A percentile compares a stretch with the other conserved stretches of the same genome.
Conservation (phyloP, 2,329 filamentous ascomycete species). For the Aspergillus japonicus region DNA sequence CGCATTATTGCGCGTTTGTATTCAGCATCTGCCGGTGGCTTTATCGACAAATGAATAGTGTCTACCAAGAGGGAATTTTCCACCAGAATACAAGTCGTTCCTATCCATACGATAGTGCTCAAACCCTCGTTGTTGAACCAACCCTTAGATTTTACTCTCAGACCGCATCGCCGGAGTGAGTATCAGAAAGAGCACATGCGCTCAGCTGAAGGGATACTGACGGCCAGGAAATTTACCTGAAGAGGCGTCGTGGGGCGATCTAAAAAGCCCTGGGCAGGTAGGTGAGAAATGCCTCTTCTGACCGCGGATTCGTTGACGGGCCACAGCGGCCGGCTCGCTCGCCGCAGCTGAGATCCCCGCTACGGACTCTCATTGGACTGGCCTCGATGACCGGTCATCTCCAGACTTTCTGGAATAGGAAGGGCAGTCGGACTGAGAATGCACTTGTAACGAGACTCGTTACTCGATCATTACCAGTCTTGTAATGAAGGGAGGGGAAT, state of each 20-base stretch:
- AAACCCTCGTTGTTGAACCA: not conserved
- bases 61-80: not conserved
- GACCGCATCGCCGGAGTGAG: not conserved
- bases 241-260: constrained; percentile 29
- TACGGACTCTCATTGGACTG: constrained; percentile 42
- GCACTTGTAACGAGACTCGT: constrained; percentile 19
- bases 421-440: constrained; percentile 21
- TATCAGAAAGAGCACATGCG: constrained; percentile 8
- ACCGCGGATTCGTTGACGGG: constrained; percentile 31
- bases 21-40: not conserved
- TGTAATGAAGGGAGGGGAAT: not conserved
- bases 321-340: constrained; percentile 29
- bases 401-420: constrained; percentile 32
- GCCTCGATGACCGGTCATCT: constrained; percentile 31
- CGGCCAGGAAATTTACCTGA: constrained; percentile 21
- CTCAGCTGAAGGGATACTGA: constrained; percentile 34
- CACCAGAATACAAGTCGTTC: not conserved
- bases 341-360: constrained; percentile 37
- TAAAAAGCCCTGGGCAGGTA: constrained; percentile 23
- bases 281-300: constrained; percentile 22
- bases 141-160: not conserved
- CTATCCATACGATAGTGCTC: not conserved
- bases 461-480: constrained; percentile 12
- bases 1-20: not conserved
- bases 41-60: not conserved